phyloP scores from a whole-genome alignment of 768 basidiomycete species.

The Tylopilus balloui region DNA sequence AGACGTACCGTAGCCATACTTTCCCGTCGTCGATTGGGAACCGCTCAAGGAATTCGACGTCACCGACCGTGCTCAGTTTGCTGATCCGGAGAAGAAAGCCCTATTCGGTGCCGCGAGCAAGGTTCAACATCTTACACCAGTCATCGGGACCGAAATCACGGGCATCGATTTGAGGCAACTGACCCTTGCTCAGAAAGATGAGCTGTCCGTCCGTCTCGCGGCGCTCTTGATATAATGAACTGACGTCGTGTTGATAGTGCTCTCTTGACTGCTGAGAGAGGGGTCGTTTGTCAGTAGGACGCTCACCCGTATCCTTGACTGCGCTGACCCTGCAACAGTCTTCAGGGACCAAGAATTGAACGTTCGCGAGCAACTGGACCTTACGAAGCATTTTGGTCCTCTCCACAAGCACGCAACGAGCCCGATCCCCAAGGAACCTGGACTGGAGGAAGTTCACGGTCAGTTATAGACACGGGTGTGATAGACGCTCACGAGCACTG shows the following conservation, averaged over 20 bases:
- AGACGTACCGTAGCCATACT: conserved; percentile 46
- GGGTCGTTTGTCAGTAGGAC: conserved; percentile 60
- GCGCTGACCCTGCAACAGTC: conserved; percentile 38
- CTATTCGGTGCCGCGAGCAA: conserved; percentile 62
- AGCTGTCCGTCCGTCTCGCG: conserved; percentile 47
- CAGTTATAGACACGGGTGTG: conserved; percentile 13
- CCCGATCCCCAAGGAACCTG: conserved; percentile 62
- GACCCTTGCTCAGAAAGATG: conserved; percentile 66
- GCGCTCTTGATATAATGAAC: too few species aligned
- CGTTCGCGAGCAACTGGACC: conserved; percentile 65
- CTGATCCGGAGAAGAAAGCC: conserved; percentile 65
- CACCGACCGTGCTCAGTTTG: conserved; percentile 60
- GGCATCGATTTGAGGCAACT: conserved; percentile 74
- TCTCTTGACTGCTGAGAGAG: conserved; percentile 68
- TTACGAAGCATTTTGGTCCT: conserved; percentile 67
- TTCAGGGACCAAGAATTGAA: conserved; percentile 71
- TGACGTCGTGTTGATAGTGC: conserved; percentile 41
- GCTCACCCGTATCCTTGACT: too few species aligned
- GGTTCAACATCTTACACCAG: conserved; percentile 63
- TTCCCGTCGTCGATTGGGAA: conserved; percentile 61
- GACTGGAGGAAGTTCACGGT: conserved; percentile 76
- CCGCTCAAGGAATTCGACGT: conserved; percentile 57
- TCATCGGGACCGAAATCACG: conserved; percentile 69
- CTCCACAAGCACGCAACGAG: conserved; percentile 84
- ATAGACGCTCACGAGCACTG: conserved; percentile 1